Evolutionary conservation across 2,329 filamentous ascomycete genomes (phyloP), one percentile per base, ranked within the genome.

Genomic region (Fusarium pilosicola): DNA sequence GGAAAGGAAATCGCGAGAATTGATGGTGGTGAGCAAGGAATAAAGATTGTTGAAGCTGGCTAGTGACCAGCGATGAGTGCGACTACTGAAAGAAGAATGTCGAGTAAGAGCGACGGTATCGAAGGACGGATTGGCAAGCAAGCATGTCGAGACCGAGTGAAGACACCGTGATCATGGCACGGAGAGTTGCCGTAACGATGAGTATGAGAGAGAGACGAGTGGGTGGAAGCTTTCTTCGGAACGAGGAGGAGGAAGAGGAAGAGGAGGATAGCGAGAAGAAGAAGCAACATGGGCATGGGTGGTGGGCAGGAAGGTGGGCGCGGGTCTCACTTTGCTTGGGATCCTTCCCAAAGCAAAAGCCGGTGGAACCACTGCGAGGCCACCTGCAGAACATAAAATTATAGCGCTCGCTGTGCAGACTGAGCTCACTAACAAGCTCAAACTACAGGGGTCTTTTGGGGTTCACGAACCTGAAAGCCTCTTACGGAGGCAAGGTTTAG

Each of bases 161-260:
- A 68, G 58, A 60, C 70, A 68, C 61, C 65, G 68, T 65, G 73
- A 68, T 72, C 67, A 77, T 76, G 74, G 61, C 68, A 78, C 71
- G 68, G 58, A 60, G 57, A 66, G 45, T 58, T 60, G 60, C 66
- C 62, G 69, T 55, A 66, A 65, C 41, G 65, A 68, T 65, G 59
- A 58, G 69, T 58, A 69, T 74, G 63, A 61, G 65, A 46, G 56
- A 55, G 68, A 74, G 68, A 68, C 73, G 79, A 82, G 78, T 75
- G 68, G 71, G 78, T 75, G 77, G 78, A 74, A 79, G 74, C 74
- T 77, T 70, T 74, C 60, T 70, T 66, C 49, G 63, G 66, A 48
- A 48, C 41, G 55, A 48, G 10, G 55, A 57, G n/a, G n/a, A 68
- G 65, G 54, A 76, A 48, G 71, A 64, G 65, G 68, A 65, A 49